Evolutionary conservation across 306 rosid genomes (phyloP).

Genomic region (Malus orientalis): DNA sequence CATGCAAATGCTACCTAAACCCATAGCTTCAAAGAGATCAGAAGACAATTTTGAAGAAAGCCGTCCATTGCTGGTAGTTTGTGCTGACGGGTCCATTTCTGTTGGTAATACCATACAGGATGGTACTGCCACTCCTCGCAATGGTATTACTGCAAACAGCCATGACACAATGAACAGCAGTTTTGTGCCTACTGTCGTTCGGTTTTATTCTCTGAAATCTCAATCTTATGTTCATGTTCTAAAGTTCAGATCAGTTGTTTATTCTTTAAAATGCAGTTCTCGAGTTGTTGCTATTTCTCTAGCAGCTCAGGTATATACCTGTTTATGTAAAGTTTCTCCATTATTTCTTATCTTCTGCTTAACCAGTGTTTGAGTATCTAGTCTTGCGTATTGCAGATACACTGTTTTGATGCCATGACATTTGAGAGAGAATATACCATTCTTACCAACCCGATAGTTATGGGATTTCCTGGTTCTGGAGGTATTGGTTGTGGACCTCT

Average conservation of each 20-base stretch:
- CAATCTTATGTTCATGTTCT: conserved; percentile 74
- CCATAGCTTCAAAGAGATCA: conserved; percentile 46
- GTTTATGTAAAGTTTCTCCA: background rate
- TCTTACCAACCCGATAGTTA: conserved; percentile 67
- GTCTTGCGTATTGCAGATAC: conserved; percentile 54
- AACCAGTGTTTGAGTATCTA: conserved; percentile 11
- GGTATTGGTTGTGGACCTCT: conserved; percentile 88
- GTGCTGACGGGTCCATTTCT: conserved; percentile 63
- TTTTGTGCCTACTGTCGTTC: conserved; percentile 67
- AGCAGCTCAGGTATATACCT: conserved; percentile 64
- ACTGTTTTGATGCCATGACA: conserved; percentile 70
- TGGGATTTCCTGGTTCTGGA: conserved; percentile 58
- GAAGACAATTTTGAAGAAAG: conserved; percentile 60
- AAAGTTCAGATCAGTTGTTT: conserved; percentile 82
- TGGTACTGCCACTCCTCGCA: conserved; percentile 30
- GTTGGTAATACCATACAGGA: conserved; percentile 49
- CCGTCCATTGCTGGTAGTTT: conserved; percentile 70
- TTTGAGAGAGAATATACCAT: conserved; percentile 76
- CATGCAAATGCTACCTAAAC: conserved; percentile 90
- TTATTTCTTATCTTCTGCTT: background rate
- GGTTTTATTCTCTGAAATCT: conserved; percentile 76
- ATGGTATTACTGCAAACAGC: conserved; percentile 38
- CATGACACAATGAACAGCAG: conserved; percentile 51
- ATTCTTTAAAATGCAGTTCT: conserved; percentile 84
- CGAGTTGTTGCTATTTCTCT: conserved; percentile 76